Evolutionary conservation across 2,329 filamentous ascomycete genomes (phyloP).

Genomic region (Aspergillus sp.): DNA sequence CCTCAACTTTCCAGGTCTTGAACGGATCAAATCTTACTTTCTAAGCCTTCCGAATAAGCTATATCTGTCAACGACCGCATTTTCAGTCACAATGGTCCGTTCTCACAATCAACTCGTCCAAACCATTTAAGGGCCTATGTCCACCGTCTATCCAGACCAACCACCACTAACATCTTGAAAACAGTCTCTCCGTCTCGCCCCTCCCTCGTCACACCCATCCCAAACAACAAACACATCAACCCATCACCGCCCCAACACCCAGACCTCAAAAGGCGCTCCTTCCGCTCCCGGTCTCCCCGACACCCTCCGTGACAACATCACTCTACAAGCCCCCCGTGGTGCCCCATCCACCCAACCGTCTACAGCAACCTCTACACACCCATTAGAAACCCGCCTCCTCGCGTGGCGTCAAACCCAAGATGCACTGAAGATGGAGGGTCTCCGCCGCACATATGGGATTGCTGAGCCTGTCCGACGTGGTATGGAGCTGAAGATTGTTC

Average conservation of each 20-base stretch:
- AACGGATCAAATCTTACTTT: background rate
- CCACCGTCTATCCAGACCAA: slow-evolving; percentile 3
- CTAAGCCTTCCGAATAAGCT: background rate
- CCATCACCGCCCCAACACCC: slow-evolving; percentile 54
- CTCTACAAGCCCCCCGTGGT: slow-evolving; percentile 56
- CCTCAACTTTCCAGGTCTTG: background rate
- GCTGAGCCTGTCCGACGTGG: slow-evolving; percentile 87
- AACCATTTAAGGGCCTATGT: background rate
- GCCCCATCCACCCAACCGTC: slow-evolving; percentile 41
- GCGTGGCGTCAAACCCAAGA: slow-evolving; percentile 92
- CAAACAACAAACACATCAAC: slow-evolving; percentile 65
- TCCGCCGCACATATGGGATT: slow-evolving; percentile 85
- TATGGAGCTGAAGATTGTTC: slow-evolving; percentile 92
- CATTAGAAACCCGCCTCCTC: slow-evolving; percentile 84
- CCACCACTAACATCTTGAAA: background rate
- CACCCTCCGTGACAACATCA: slow-evolving; percentile 81
- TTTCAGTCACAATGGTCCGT: slow-evolving; percentile 31
- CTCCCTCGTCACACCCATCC: slow-evolving; percentile 64
- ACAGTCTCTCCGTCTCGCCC: slow-evolving; percentile 87
- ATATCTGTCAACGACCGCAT: slow-evolving; percentile 1
- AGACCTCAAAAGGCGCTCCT: slow-evolving; percentile 69
- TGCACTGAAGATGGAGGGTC: slow-evolving; percentile 78
- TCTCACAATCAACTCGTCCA: slow-evolving; percentile 2
- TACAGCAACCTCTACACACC: slow-evolving; percentile 70
- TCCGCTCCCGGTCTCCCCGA: slow-evolving; percentile 93